Evolutionary conservation across 768 basidiomycete genomes (phyloP).

Genomic region (Auriscalpium microsporum): DNA sequence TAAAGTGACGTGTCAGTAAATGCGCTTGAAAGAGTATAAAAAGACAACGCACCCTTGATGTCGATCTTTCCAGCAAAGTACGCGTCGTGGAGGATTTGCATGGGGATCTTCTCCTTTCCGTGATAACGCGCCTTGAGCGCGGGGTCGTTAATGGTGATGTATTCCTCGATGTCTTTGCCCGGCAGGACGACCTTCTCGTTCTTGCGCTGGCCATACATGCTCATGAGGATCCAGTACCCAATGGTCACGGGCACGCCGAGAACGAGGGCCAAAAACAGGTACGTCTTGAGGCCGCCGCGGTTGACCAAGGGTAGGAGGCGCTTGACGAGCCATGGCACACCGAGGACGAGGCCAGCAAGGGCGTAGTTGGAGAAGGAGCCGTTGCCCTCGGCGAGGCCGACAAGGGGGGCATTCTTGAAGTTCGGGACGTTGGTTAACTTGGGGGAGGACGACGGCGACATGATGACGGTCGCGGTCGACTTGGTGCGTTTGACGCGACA

Average conservation of each 20-base stretch:
- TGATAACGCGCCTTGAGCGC: slow-evolving; percentile 74
- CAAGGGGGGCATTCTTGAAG: slow-evolving; percentile 79
- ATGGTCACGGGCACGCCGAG: slow-evolving; percentile 71
- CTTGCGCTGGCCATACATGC: slow-evolving; percentile 68
- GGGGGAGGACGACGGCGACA: slow-evolving; percentile 32
- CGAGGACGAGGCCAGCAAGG: slow-evolving; percentile 67
- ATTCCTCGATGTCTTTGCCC: slow-evolving; percentile 78
- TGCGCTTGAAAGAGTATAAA: slow-evolving; percentile 3
- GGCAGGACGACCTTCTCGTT: slow-evolving; percentile 85
- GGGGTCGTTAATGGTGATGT: slow-evolving; percentile 83
- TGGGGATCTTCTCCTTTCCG: slow-evolving; percentile 88
- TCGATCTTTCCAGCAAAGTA: slow-evolving; percentile 96
- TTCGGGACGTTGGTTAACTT: slow-evolving; percentile 64
- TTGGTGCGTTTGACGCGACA: neutral
- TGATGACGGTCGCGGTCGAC: slow-evolving; percentile 14
- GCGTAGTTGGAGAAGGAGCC: slow-evolving; percentile 76
- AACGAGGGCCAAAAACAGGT: slow-evolving; percentile 69
- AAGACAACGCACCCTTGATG: slow-evolving; percentile 66
- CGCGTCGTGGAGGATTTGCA: slow-evolving; percentile 96
- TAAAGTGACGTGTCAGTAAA: slow-evolving; percentile 22
- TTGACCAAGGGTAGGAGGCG: slow-evolving; percentile 73
- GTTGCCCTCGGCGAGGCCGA: slow-evolving; percentile 80
- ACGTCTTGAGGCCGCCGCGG: slow-evolving; percentile 79
- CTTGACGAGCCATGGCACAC: slow-evolving; percentile 80
- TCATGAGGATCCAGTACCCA: slow-evolving; percentile 86